Evolutionary conservation across 1,284 basidiomycete species (phyloP).

Genomic region (Cronartium ribicola): DNA sequence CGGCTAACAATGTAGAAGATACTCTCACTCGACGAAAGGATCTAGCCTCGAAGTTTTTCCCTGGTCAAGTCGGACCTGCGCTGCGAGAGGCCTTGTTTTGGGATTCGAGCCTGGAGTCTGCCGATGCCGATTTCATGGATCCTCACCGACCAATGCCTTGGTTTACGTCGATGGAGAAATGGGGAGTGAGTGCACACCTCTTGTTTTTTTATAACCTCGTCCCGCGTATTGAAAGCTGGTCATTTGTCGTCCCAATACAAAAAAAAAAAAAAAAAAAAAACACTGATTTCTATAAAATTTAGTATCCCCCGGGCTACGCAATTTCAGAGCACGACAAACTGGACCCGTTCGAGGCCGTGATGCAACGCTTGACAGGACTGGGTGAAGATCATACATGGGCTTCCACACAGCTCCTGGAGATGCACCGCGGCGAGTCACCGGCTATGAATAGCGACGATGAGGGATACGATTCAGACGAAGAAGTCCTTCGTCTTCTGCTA

Average conservation of each 20-base stretch:
- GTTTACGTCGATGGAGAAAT: slow-evolving; percentile 29
- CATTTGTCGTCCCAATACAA: background rate
- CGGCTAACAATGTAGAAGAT: background rate
- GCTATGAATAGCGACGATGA: slow-evolving; percentile 18
- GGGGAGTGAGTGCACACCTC: slow-evolving; percentile 15
- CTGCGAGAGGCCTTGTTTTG: slow-evolving; percentile 30
- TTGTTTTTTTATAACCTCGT: background rate
- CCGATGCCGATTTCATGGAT: slow-evolving; percentile 17
- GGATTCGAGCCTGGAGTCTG: background rate
- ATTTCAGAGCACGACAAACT: slow-evolving; percentile 1
- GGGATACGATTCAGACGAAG: slow-evolving; percentile 11
- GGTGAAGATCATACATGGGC: slow-evolving; percentile 20
- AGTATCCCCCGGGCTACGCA: slow-evolving; percentile 33
- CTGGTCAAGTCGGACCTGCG: background rate
- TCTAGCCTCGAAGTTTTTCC: slow-evolving; percentile 7
- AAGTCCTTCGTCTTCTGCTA: slow-evolving; percentile 20
- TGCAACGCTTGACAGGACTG: background rate
- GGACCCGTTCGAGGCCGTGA: slow-evolving; percentile 2
- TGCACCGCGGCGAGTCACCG: slow-evolving; percentile 21
- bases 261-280: no score
- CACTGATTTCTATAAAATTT: background rate
- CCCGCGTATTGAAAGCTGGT: background rate
- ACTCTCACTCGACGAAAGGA: background rate
- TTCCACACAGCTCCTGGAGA: slow-evolving; percentile 3
- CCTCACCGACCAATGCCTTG: slow-evolving; percentile 28